phyloP scores from a whole-genome alignment of 768 basidiomycete genomes.

The Amanita muscaria region DNA sequence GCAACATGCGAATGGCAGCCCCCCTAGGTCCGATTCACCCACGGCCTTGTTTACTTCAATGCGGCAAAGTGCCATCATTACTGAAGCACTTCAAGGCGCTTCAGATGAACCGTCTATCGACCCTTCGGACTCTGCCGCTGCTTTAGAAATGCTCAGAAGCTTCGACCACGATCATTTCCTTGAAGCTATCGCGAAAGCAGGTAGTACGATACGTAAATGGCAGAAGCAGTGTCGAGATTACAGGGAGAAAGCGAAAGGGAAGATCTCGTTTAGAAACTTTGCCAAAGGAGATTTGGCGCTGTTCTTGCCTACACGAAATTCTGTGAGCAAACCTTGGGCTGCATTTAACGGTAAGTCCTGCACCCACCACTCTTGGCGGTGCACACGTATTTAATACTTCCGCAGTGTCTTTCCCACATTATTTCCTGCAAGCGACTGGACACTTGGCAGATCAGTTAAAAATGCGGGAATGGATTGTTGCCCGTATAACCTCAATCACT shows the following conservation, averaged over 20 bases:
- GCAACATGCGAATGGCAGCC: conserved; percentile 3
- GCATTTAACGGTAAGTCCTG: conserved; percentile 82
- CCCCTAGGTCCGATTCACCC: conserved; percentile 32
- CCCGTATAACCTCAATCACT: conserved; percentile 80
- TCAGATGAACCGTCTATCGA: conserved; percentile 69
- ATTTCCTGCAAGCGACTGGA: conserved; percentile 86
- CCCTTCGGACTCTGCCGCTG: conserved; percentile 62
- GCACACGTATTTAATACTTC: background rate
- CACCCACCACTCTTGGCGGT: background rate
- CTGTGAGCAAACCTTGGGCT: conserved; percentile 91
- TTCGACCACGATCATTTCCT: conserved; percentile 84
- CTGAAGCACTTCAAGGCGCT: conserved; percentile 19
- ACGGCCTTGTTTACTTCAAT: conserved; percentile 40
- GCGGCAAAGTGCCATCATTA: conserved; percentile 43
- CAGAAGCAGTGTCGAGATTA: conserved; percentile 97
- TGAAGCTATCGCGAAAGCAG: conserved; percentile 73
- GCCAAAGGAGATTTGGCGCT: conserved; percentile 91
- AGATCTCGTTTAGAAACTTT: conserved; percentile 95
- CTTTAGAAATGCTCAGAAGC: conserved; percentile 58
- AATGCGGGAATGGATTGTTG: conserved; percentile 91
- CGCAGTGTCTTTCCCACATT: conserved; percentile 91
- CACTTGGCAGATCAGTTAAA: conserved; percentile 85
- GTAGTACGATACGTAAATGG: conserved; percentile 90
- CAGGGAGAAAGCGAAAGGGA: conserved; percentile 89
- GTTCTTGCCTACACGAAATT: conserved; percentile 93